A percentile compares a stretch with the other conserved stretches of the same genome.
These are phyloP conservation scores for Carex cristatella DNA, from an alignment of 176 grass and related monocot species.

Conservation along the genomic window DNA sequence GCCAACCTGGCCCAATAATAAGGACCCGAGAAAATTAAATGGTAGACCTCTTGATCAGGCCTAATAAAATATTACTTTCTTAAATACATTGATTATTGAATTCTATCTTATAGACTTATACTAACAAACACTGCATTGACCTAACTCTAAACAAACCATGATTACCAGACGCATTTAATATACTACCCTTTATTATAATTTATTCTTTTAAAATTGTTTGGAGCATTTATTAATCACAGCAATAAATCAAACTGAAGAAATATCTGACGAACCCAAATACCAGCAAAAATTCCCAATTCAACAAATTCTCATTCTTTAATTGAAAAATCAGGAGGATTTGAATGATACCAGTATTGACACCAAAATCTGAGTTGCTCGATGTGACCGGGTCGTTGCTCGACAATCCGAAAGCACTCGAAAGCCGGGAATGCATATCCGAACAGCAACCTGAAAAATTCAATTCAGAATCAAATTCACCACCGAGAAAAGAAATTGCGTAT, in stretches of 20 bases:
- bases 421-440: slow-evolving; percentile 80
- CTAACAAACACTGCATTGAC: too few relatives aligned
- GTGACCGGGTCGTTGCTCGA: slow-evolving; percentile 58
- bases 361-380: slow-evolving; percentile 79
- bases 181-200: too few relatives aligned
- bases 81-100: background rate
- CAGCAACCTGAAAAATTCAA: slow-evolving; percentile 43
- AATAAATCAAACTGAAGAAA: background rate
- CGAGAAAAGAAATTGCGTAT: background rate
- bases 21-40: background rate
- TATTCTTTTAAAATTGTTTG: background rate
- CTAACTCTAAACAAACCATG: too few relatives aligned
- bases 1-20: background rate
- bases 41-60: background rate
- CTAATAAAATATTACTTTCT: background rate
- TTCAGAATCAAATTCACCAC: slow-evolving; percentile 9
- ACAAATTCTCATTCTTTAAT: background rate
- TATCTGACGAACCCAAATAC: background rate
- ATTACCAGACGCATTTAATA: too few relatives aligned
- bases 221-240: background rate
- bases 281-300: slow-evolving; percentile 6
- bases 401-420: slow-evolving; percentile 84
- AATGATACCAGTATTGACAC: slow-evolving; percentile 91
- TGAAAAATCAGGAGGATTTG: background rate
- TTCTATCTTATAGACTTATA: too few relatives aligned